Evolutionary conservation across 225 moss, liverwort and hornwort species (phyloP), one percentile per base, ranked within the genome.

Genomic region (Anthoceros angustus): DNA sequence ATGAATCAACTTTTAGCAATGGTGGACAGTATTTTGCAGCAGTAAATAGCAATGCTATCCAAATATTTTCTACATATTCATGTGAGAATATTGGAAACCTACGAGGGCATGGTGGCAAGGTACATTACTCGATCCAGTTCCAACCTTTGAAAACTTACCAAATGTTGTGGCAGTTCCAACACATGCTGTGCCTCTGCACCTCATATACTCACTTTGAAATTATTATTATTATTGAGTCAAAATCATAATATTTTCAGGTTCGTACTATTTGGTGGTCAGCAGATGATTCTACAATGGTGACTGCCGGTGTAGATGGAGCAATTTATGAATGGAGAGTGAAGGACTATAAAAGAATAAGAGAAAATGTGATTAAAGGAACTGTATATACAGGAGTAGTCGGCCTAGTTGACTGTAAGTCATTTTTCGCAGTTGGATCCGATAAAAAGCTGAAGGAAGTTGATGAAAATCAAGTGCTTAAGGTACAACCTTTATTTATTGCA

Each of bases 241-340:
- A 40, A 32, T 25, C 16, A 49, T n/a, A 5, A 62, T 63, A 42
- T 77, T 62, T 26, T 20, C 73, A 95, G 94, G 90, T 95, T 63
- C 81, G 77, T 48, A 82, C 84, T 67, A 70, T 95, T 42, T 82
- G 86, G 69, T 95, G 94, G 94, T 95, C 94, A 8, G 75, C 75
- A 10, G 88, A 95, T 64, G 90, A 95, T 68, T 80, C 75, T 26
- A 72, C 76, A 42, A 75, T 95, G 68, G 73, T 90, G 10, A 88
- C 86, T 16, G 86, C 86, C 0, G 94, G 90, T 18, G 45, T 95
- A 25, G 94, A 95, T 42, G 94, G 94, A 10, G 87, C 94, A 26
- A 73, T 95, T 42, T 95, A 90, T 66, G 88, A 95, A 48, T 95
- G 94, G 94, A 86, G 88, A 66, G 72, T 95, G 6, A 82, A 80